Percentiles rank a stretch among this genome's conserved stretches.
Evolutionary conservation across 129 eudicot genomes (phyloP).

Genomic region (Helianthus annuus): HanXRQr2.0-SUNRISE NC_035447.2:9238505-9239004

Average conservation of each 20-base stretch:
- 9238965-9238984: no score
- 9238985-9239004: neutral
- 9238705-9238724: constrained; percentile 18
- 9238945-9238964: no score
- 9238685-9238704: neutral
- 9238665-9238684: neutral
- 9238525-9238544: no score
- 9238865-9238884: no score
- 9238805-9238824: constrained; percentile 8
- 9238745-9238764: constrained; percentile 27
- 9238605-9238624: neutral
- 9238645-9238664: neutral
- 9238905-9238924: no score
- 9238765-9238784: constrained; percentile 13
- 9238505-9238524: no score
- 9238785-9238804: constrained; percentile 14
- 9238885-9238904: no score
- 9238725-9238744: constrained; percentile 32
- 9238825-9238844: neutral
- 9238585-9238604: neutral
- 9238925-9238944: no score
- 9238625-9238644: no score
- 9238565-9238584: neutral
- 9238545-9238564: no score
- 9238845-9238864: no score